Base-by-base conservation (phyloP, 1,284 basidiomycete genomes). In the Pseudozyma sp. region DNA sequence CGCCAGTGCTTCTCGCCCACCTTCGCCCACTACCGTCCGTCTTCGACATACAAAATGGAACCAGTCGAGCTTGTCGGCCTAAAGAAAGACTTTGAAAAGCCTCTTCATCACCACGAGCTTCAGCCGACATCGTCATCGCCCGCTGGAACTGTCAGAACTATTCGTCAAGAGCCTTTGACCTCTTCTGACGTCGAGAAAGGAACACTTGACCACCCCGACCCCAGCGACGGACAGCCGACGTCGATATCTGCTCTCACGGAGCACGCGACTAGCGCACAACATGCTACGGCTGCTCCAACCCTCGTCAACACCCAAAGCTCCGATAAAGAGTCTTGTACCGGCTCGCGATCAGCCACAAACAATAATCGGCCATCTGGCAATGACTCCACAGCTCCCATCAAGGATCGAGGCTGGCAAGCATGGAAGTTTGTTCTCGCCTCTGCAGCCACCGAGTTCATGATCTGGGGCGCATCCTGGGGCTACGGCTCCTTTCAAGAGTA, bases 401-500 rank as follows among this genome's bases (percentile, higher is more conserved):
- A 72, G 13, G 69, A 72, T 37, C 46, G 55, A 33, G 64, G 69
- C 17, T 72, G 63, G 63, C 44, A 43, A 31, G 71, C 71, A 16
- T 74, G 67, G 66, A 50, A 53, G 33, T 77, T 77, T 29, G 43
- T 77, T 11, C 52, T 67, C 40, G 59, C 64, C 19, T 59, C 64
- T 9, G 61, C 63, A 7, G 46, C 58, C 6, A 75, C 61, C 47
- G 72, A 75, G 61, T 61, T 77, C 34, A 74, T 78, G 64, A 65
- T 73, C 56, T 77, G 75, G 75, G 77, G 77, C 24, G 56, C 62
- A 7, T 57, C 68, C 13, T 68, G 75, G 57, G 68, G 77, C 10
- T 83, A 78, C 48, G 82, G 82, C 14, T 69, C 78, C 5, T 82
- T 78, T 52, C 81, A 82, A 49, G 75, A 79, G 35, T 84, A 81